These are phyloP conservation scores for Monilinia vaccinii-corymbosi DNA, from an alignment of 2,329 filamentous ascomycete genomes.

Conservation along the genomic window DNA sequence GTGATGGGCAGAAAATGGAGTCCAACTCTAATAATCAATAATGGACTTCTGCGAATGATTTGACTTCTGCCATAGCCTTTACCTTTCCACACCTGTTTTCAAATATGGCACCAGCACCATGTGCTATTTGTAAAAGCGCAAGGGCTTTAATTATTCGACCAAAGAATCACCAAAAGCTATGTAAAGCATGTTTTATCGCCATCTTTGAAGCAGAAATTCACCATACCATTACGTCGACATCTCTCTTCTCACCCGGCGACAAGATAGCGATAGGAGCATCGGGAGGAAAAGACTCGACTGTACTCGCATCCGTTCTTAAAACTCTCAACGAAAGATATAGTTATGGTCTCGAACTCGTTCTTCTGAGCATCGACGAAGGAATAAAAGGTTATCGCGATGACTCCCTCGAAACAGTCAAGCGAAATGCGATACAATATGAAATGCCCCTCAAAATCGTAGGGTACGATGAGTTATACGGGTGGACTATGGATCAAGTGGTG, in stretches of 20 bases:
- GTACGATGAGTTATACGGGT: constrained; percentile 90
- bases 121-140: constrained; percentile 64
- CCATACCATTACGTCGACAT: constrained; percentile 74
- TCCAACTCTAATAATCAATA: too few species aligned
- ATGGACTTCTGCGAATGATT: too few species aligned
- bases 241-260: constrained; percentile 78
- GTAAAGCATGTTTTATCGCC: constrained; percentile 75
- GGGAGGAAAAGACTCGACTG: constrained; percentile 94
- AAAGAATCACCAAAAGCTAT: constrained; percentile 91
- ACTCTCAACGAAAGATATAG: constrained; percentile 83
- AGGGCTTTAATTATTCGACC: constrained; percentile 86
- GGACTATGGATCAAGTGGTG: constrained; percentile 99
- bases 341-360: constrained; percentile 76
- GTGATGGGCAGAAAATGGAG: neutral
- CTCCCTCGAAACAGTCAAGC: constrained; percentile 89
- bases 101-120: constrained; percentile 62
- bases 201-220: constrained; percentile 92
- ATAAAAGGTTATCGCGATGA: constrained; percentile 97
- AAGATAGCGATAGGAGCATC: constrained; percentile 90
- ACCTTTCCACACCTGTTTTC: neutral
- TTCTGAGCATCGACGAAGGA: constrained; percentile 92
- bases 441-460: constrained; percentile 90
- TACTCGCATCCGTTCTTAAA: constrained; percentile 88
- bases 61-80: neutral
- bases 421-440: constrained; percentile 82